Base-by-base conservation (phyloP, 2,329 filamentous ascomycete genomes). In the Torrubiella hemipterigena region DNA sequence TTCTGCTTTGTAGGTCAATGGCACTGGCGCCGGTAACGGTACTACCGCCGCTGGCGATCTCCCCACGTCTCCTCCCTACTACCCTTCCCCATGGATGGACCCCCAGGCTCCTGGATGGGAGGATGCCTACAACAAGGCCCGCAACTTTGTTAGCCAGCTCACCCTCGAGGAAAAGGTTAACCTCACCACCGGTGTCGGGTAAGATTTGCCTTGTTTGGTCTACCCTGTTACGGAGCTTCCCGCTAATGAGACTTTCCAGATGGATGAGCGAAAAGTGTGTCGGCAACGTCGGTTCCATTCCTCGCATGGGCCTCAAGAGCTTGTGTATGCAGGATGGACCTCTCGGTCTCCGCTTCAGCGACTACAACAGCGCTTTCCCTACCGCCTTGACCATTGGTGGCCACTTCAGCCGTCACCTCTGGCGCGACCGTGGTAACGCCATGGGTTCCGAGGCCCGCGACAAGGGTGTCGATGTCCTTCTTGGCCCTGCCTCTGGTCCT, bases 91-190 rank as follows among this genome's bases (percentile, higher is more conserved):
- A 61, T 93, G 86, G 84, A 79, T 80, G 59, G 72, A 81, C 39
- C 79, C 82, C 13, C 53, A 71, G 6, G 81, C 81, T 9, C 61
- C 70, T 27, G 71, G 69, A 38, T 94, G 86, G 86, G 67, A 71
- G 32, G 69, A 74, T 6, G 84, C 85, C 23, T 87, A 93, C 44
- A 60, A 58, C 14, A 77, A 81, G 53, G 87, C 87, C 2, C 74
- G 72, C 42, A 72, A 67, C 3, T 89, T 94, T 46, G 85, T 95
- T 27, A 80, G 79, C 8, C 76, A 86, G 50, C 59, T 94, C 56
- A 93, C 85, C 1, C 65, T 94, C 21, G 50, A 76, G 9, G 87
- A 95, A 55, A 95, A 94, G 61, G 85, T 96, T 55, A 96, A 96
- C 54, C 54, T 98, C 41, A 96, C 89, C 3, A 95, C 87, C 1